Percentiles rank a stretch among this genome's conserved stretches.
Conservation (phyloP, 139 green algal genomes). For the Nannochloris sp. region DNA sequence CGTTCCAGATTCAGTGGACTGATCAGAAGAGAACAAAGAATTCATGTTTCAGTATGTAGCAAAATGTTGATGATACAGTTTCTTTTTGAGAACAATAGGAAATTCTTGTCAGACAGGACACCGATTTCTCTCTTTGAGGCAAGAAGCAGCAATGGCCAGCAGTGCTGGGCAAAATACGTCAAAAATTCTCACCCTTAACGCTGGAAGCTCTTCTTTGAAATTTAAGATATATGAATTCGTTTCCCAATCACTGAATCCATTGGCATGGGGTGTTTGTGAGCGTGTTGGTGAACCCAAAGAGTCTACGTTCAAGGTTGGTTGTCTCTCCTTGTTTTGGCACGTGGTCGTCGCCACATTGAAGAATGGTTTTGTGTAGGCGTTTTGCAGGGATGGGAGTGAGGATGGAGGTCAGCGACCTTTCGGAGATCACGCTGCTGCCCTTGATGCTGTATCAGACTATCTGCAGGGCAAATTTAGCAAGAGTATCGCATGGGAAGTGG, state of each 20-base stretch:
- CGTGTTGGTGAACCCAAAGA: conserved; percentile 53
- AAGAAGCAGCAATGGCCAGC: neutral
- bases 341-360: neutral
- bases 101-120: neutral
- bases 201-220: conserved; percentile 52
- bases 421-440: conserved; percentile 39
- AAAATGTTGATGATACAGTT: too few species aligned
- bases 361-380: neutral
- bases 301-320: conserved; percentile 23
- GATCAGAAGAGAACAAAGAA: too few species aligned
- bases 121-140: neutral
- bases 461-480: conserved; percentile 29
- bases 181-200: conserved; percentile 64
- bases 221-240: conserved; percentile 55
- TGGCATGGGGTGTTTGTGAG: conserved; percentile 54
- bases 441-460: conserved; percentile 43
- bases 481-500: conserved; percentile 35
- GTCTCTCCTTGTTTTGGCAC: neutral
- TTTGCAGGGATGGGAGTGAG: conserved; percentile 9
- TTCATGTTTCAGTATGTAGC: too few species aligned
- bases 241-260: conserved; percentile 12
- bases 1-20: too few species aligned
- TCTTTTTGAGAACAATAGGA: too few species aligned
- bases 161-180: neutral
- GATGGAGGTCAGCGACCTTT: conserved; percentile 9